Percentiles rank a stretch among this genome's conserved stretches.
Conservation (phyloP, 2,329 filamentous ascomycete genomes). For the Parafenestella ontariensis region DNA sequence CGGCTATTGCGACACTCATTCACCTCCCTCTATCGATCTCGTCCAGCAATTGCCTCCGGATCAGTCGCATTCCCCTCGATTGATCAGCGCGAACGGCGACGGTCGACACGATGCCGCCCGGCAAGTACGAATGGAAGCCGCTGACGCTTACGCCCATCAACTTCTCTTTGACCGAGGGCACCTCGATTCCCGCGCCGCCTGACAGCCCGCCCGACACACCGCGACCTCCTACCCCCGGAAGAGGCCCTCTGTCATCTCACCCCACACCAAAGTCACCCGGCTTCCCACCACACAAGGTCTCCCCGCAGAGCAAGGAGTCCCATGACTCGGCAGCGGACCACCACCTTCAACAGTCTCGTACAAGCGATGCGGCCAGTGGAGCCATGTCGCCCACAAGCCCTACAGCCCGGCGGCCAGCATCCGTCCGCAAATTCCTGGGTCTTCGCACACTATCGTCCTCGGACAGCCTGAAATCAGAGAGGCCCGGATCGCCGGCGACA, state of each 20-base stretch:
- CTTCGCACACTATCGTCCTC: conserved; percentile 47
- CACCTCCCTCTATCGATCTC: conserved; percentile 20
- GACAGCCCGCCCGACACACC: conserved; percentile 49
- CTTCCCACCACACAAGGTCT: conserved; percentile 30
- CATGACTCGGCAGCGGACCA: conserved; percentile 22
- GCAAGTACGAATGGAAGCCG: conserved; percentile 43
- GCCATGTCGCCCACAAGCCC: conserved; percentile 44
- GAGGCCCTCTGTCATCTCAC: conserved; percentile 51
- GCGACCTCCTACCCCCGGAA: conserved; percentile 48
- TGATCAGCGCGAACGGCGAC: conserved; percentile 7
- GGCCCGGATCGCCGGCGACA: conserved; percentile 46
- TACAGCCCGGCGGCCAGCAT: conserved; percentile 43
- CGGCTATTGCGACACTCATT: conserved; percentile 21
- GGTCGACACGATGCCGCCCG: conserved; percentile 29
- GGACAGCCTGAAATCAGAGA: conserved; percentile 46
- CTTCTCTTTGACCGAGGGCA: conserved; percentile 53
- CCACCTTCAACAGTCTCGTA: conserved; percentile 28
- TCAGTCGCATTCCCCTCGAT: conserved; percentile 13
- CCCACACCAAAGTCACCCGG: conserved; percentile 45
- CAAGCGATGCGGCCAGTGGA: conserved; percentile 36
- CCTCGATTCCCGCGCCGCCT: conserved; percentile 50
- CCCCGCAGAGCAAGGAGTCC: conserved; percentile 26
- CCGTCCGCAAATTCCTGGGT: conserved; percentile 51
- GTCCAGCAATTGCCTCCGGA: conserved; percentile 24
- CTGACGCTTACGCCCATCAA: conserved; percentile 49